A percentile compares a stretch with the other conserved stretches of the same genome.
These are phyloP conservation scores for Saitozyma sp. DNA, from an alignment of 768 basidiomycete genomes.

Conservation along the genomic window DNA sequence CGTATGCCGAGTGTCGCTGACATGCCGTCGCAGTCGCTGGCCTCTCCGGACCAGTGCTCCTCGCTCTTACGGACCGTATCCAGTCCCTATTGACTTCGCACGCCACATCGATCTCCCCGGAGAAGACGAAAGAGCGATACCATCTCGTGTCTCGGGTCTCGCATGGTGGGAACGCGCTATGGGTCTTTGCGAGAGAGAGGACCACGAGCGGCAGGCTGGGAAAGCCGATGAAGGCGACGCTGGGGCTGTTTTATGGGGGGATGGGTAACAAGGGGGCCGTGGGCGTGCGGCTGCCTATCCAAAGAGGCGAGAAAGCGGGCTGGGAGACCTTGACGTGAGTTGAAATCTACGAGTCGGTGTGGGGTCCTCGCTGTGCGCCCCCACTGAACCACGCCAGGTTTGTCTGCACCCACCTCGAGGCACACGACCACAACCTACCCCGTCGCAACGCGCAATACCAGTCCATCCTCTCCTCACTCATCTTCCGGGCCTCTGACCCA, in stretches of 20 bases:
- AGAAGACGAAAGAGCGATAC: conserved; percentile 59
- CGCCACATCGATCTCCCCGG: conserved; percentile 31
- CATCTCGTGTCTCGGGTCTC: conserved; percentile 74
- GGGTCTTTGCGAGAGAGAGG: conserved; percentile 80
- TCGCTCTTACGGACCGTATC: conserved; percentile 70
- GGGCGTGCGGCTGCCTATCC: conserved; percentile 75
- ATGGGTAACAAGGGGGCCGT: conserved; percentile 98
- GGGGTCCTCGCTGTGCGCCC: not conserved
- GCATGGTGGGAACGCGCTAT: conserved; percentile 81
- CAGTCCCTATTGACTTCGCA: conserved; percentile 49
- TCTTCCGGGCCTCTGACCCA: conserved; percentile 65
- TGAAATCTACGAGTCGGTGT: not conserved
- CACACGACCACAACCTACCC: conserved; percentile 68
- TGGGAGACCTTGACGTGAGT: conserved; percentile 84
- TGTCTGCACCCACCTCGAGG: conserved; percentile 86
- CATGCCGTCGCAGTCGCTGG: conserved; percentile 66
- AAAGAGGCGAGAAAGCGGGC: conserved; percentile 55
- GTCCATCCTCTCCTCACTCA: conserved; percentile 74
- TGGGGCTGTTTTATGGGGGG: conserved; percentile 63
- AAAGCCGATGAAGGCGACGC: conserved; percentile 68
- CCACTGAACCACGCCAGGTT: conserved; percentile 61
- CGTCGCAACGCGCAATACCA: conserved; percentile 74
- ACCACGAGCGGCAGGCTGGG: conserved; percentile 59
- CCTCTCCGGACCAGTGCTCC: conserved; percentile 67
- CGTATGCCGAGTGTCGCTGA: not conserved